A percentile compares a stretch with the other conserved stretches of the same genome.
These are phyloP conservation scores for Heterobasidion occidentale DNA, from an alignment of 1,284 basidiomycete genomes.

Conservation along the genomic window DNA sequence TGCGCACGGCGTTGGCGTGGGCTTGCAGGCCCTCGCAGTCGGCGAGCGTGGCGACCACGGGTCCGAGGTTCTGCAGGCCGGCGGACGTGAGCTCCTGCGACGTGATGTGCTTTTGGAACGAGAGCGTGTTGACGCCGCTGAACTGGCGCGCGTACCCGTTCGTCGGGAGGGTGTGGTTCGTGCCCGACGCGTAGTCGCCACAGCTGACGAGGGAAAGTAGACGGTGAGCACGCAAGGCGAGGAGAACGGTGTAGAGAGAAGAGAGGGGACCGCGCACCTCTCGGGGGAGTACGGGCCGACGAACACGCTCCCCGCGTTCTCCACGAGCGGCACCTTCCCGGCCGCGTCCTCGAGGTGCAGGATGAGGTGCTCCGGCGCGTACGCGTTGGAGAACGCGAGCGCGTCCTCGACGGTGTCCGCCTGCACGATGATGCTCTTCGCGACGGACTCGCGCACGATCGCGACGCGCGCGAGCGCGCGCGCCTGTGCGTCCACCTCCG, in stretches of 20 bases:
- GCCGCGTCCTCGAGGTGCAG: slow-evolving; percentile 75
- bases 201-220: slow-evolving; percentile 46
- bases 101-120: slow-evolving; percentile 99
- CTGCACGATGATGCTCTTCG: slow-evolving; percentile 88
- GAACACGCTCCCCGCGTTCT: slow-evolving; percentile 96
- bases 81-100: slow-evolving; percentile 84
- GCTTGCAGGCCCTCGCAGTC: slow-evolving; percentile 94
- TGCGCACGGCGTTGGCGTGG: slow-evolving; percentile 84
- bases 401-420: slow-evolving; percentile 67
- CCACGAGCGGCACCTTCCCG: slow-evolving; percentile 56
- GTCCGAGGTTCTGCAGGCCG: slow-evolving; percentile 79
- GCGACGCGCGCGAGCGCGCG: slow-evolving; percentile 81
- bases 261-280: too few species aligned
- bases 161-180: slow-evolving; percentile 95
- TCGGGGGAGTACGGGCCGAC: slow-evolving; percentile 93
- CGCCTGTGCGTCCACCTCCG: slow-evolving; percentile 86
- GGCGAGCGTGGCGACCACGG: slow-evolving; percentile 85
- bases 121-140: slow-evolving; percentile 94
- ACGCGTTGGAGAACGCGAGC: slow-evolving; percentile 89
- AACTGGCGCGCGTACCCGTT: slow-evolving; percentile 97
- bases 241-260: too few species aligned
- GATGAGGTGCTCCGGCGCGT: slow-evolving; percentile 96
- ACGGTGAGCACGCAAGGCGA: neutral
- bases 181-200: slow-evolving; percentile 97
- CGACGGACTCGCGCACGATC: slow-evolving; percentile 86